Evolutionary conservation across 108 stramenopile species (phyloP).

Genomic region (Skeletonema tropicum): DNA sequence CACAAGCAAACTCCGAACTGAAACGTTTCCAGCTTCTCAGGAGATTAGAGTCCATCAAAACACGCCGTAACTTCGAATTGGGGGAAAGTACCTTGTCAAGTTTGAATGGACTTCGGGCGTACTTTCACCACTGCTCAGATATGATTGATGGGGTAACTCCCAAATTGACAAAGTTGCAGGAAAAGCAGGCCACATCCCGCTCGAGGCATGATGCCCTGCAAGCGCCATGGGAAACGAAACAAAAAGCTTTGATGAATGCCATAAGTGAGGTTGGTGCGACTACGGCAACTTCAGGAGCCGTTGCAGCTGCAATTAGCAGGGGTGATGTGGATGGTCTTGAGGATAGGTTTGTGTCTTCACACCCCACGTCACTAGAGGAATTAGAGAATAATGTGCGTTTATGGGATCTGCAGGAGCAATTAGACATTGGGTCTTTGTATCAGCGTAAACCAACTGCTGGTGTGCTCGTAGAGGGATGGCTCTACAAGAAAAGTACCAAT

Average conservation of each 20-base stretch:
- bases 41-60: constrained; percentile 79
- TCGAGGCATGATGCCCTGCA: constrained; percentile 60
- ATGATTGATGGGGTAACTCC: constrained; percentile 67
- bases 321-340: constrained; percentile 68
- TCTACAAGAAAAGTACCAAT: constrained; percentile 81
- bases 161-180: constrained; percentile 64
- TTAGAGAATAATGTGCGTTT: constrained; percentile 78
- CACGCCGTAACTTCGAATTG: constrained; percentile 87
- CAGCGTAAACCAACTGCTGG: constrained; percentile 81
- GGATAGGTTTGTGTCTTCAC: constrained; percentile 30
- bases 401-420: constrained; percentile 70
- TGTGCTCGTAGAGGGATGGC: constrained; percentile 85
- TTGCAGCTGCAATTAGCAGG: constrained; percentile 63
- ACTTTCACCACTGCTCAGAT: constrained; percentile 79
- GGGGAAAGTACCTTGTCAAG: constrained; percentile 80
- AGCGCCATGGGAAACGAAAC: constrained; percentile 70
- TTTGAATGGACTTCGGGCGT: constrained; percentile 73
- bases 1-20: constrained; percentile 82
- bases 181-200: constrained; percentile 60
- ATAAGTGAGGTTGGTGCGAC: constrained; percentile 61
- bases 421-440: constrained; percentile 70
- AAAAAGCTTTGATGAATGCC: constrained; percentile 59
- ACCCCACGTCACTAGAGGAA: constrained; percentile 60
- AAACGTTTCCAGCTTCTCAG: constrained; percentile 85
- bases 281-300: constrained; percentile 50